Conservation (phyloP, 1,284 basidiomycete species). For the Gastroboletus turbinatus region DNA sequence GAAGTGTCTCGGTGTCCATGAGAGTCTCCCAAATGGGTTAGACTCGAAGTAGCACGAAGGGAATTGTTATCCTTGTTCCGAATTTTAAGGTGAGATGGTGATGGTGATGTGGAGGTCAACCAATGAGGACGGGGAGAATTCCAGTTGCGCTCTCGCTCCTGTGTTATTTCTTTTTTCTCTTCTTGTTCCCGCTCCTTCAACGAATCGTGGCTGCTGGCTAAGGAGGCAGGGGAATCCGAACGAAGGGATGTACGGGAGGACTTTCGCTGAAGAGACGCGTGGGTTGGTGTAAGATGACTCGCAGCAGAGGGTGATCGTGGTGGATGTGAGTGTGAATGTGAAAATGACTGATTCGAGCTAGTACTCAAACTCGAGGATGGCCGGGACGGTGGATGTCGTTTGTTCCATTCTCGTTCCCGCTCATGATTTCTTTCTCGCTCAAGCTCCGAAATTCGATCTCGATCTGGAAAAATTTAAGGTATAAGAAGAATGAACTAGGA, state of each 20-base stretch:
- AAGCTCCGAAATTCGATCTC: constrained; percentile 43
- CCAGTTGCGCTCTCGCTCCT: constrained; percentile 57
- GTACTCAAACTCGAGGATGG: constrained; percentile 34
- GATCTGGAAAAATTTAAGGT: constrained; percentile 35
- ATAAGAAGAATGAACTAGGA: neutral
- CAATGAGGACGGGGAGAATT: constrained; percentile 56
- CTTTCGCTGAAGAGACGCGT: constrained; percentile 32
- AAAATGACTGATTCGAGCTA: constrained; percentile 34
- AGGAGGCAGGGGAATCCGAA: constrained; percentile 43
- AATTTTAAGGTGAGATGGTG: constrained; percentile 4
- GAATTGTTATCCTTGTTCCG: constrained; percentile 10
- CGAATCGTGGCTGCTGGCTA: constrained; percentile 36
- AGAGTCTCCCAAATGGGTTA: constrained; percentile 12
- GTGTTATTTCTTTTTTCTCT: constrained; percentile 38
- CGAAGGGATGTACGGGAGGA: constrained; percentile 36
- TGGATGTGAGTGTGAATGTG: constrained; percentile 34
- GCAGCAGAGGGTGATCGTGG: constrained; percentile 37
- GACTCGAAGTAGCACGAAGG: constrained; percentile 22
- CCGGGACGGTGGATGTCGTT: constrained; percentile 36
- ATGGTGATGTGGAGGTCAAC: constrained; percentile 30
- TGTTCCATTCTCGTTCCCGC: constrained; percentile 58
- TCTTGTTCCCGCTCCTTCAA: constrained; percentile 36
- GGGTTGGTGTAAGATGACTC: constrained; percentile 34
- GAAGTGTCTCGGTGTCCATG: constrained; percentile 12
- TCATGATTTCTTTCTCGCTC: constrained; percentile 44